phyloP scores from a whole-genome alignment of 768 basidiomycete genomes.

The Lactifluus pinguis region DNA sequence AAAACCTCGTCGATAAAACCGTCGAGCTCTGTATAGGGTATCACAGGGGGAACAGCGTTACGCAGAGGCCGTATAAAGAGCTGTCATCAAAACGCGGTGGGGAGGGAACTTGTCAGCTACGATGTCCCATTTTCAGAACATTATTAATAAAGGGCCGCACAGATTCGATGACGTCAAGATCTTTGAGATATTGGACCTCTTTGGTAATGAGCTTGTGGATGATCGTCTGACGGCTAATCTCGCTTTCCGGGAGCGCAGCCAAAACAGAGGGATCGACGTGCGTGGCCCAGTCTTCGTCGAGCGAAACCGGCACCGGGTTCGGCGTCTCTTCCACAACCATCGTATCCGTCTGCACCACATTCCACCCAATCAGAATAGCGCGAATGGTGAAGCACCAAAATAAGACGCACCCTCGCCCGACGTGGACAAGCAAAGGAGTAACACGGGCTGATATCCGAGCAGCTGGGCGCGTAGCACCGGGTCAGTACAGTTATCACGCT shows the following conservation, averaged over 20 bases:
- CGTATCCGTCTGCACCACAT: not conserved
- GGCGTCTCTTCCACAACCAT: constrained; percentile 7
- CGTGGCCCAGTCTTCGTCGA: constrained; percentile 41
- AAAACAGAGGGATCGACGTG: constrained; percentile 43
- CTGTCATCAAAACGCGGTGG: constrained; percentile 20
- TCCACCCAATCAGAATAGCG: not conserved
- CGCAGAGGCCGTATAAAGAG: constrained; percentile 48
- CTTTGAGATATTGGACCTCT: constrained; percentile 84
- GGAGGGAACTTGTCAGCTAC: constrained; percentile 32
- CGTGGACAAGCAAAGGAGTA: constrained; percentile 79
- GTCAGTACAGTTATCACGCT: constrained; percentile 87
- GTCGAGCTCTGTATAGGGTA: constrained; percentile 50
- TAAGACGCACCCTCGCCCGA: constrained; percentile 35
- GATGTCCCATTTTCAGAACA: constrained; percentile 25
- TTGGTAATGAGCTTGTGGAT: constrained; percentile 84
- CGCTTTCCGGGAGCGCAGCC: constrained; percentile 56
- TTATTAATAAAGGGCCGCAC: constrained; percentile 30
- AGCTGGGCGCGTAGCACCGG: constrained; percentile 82
- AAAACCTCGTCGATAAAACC: constrained; percentile 88
- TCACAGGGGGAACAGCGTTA: constrained; percentile 46
- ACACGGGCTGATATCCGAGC: constrained; percentile 70
- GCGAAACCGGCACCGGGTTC: not conserved
- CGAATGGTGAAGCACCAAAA: not conserved
- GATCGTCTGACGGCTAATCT: constrained; percentile 77
- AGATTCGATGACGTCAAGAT: constrained; percentile 74